Percentiles rank a stretch among this genome's conserved stretches.
Evolutionary conservation across 2,329 filamentous ascomycete species (phyloP).

Genomic region (Aspergillus ruber): DNA sequence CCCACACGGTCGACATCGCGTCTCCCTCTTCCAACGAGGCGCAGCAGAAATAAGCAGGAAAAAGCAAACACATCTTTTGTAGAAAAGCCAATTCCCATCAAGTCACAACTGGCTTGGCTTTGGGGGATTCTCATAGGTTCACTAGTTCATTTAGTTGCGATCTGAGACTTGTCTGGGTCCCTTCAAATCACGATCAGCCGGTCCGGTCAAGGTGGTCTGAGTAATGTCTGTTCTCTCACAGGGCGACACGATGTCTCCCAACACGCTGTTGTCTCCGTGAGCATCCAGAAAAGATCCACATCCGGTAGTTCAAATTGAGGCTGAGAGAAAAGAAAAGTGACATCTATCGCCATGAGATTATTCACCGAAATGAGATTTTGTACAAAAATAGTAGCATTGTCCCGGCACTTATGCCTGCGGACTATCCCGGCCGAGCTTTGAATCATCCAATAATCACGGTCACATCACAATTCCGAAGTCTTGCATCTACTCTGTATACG

Average conservation of each 20-base stretch:
- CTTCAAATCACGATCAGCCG: neutral
- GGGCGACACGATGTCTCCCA: neutral
- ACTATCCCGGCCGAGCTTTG: neutral
- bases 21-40: neutral
- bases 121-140: neutral
- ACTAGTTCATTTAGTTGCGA: too few species aligned
- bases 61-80: neutral
- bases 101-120: neutral
- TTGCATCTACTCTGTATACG: neutral
- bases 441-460: neutral
- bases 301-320: neutral
- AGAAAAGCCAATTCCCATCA: slow-evolving; percentile 1
- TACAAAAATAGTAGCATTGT: neutral
- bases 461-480: neutral
- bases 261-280: neutral
- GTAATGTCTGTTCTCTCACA: neutral
- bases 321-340: neutral
- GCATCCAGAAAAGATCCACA: neutral
- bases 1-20: neutral
- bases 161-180: neutral
- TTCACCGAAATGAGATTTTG: neutral
- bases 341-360: neutral
- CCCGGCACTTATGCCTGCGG: neutral
- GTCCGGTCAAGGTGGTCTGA: neutral
- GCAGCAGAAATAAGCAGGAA: neutral